A percentile compares a stretch with the other conserved stretches of the same genome.
Evolutionary conservation across 164 flowering plant genomes (phyloP).

Genomic region (Annona cherimola): DNA sequence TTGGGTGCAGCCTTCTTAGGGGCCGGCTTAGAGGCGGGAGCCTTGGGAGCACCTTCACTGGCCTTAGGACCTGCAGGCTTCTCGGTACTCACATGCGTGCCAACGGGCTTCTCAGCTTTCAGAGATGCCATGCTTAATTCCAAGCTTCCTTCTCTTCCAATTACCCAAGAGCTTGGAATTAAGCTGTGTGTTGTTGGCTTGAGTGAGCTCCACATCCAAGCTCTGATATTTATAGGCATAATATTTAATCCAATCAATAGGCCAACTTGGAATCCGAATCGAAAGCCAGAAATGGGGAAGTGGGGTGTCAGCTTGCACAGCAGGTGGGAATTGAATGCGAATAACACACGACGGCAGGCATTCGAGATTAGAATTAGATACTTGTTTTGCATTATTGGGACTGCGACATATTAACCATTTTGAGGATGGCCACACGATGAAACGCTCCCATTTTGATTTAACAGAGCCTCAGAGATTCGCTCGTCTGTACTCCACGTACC

Average conservation of each 20-base stretch:
- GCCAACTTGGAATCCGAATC: constrained; percentile 8
- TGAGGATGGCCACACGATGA: too few species aligned
- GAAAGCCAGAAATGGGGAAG: background rate
- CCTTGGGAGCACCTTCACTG: constrained; percentile 8
- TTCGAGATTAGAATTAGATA: constrained; percentile 8
- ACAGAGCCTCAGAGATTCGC: too few species aligned
- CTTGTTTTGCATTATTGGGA: constrained; percentile 1
- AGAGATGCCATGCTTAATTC: constrained; percentile 31
- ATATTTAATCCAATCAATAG: background rate
- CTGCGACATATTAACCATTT: background rate
- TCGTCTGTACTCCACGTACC: too few species aligned
- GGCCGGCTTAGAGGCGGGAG: constrained; percentile 20
- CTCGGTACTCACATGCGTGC: constrained; percentile 1
- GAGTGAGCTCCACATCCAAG: background rate
- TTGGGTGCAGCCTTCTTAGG: constrained; percentile 34
- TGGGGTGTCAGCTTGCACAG: background rate
- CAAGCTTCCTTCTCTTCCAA: background rate
- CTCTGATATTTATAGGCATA: background rate
- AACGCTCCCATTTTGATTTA: too few species aligned
- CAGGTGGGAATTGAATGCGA: background rate
- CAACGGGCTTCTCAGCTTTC: constrained; percentile 38
- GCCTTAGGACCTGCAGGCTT: constrained; percentile 8
- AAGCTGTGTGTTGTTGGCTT: background rate
- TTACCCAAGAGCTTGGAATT: background rate
- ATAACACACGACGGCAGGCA: background rate